phyloP scores from a whole-genome alignment of 2,329 filamentous ascomycete species.

The Fusarium decemcellulare region DNA sequence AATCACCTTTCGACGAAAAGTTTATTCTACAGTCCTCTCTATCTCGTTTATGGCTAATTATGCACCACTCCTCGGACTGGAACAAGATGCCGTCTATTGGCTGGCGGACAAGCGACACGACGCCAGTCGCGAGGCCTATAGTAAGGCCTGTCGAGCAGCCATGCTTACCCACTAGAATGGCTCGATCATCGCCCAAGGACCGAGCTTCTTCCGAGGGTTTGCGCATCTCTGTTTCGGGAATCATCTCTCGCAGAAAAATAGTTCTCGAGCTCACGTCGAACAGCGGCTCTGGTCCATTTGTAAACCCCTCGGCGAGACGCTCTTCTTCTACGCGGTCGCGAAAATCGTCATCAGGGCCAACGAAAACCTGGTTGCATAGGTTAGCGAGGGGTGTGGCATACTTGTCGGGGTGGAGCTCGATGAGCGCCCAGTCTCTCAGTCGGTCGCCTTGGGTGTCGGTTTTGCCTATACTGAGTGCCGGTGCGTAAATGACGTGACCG shows the following conservation, averaged over 20 bases:
- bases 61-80: constrained; percentile 24
- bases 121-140: not conserved
- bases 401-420: constrained; percentile 2
- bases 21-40: not conserved
- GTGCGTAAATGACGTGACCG: not conserved
- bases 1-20: constrained; percentile 1
- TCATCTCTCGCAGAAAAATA: not conserved
- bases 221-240: constrained; percentile 2
- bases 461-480: not conserved
- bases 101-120: not conserved
- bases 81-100: not conserved
- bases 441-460: not conserved
- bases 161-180: not conserved
- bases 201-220: not conserved
- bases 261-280: not conserved
- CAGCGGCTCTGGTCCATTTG: not conserved
- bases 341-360: not conserved
- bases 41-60: not conserved
- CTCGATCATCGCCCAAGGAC: not conserved
- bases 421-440: constrained; percentile 1
- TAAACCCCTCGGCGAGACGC: not conserved
- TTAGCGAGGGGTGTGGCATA: not conserved
- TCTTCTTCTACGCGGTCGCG: not conserved
- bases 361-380: not conserved
- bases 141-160: not conserved